Conservation (phyloP, 495 filamentous ascomycete genomes). For the Cercophora scortea region DNA sequence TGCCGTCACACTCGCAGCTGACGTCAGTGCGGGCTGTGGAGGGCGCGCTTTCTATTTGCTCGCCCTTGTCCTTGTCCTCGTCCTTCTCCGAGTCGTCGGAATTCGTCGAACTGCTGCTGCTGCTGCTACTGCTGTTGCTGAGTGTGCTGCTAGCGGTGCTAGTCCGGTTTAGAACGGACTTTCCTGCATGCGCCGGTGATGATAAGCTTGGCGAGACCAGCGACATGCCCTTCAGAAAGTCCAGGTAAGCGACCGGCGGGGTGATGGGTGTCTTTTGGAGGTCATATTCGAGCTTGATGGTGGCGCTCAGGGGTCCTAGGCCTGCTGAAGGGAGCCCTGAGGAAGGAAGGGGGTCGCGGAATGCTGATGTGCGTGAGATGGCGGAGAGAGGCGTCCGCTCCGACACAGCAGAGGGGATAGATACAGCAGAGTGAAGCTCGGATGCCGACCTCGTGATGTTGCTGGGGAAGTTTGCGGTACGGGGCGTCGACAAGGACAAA, state of each 20-base stretch:
- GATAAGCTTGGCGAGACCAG: constrained; percentile 52
- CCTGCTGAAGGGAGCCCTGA: constrained; percentile 26
- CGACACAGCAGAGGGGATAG: constrained; percentile 25
- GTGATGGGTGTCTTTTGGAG: constrained; percentile 72
- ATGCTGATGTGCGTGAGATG: constrained; percentile 23
- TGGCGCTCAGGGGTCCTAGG: constrained; percentile 23
- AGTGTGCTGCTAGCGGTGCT: constrained; percentile 23
- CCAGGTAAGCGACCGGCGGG: constrained; percentile 83
- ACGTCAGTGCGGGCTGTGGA: constrained; percentile 49
- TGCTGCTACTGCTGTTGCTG: constrained; percentile 20
- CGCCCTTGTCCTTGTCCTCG: constrained; percentile 28
- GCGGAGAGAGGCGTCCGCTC: constrained; percentile 23
- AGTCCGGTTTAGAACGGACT: constrained; percentile 25
- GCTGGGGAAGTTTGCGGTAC: constrained; percentile 69
- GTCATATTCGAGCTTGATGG: constrained; percentile 24
- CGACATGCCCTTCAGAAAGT: constrained; percentile 71
- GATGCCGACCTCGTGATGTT: constrained; percentile 57
- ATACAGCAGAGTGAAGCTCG: constrained; percentile 40
- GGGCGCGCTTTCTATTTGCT: constrained; percentile 36
- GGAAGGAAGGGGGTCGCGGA: constrained; percentile 22
- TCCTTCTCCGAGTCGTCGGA: constrained; percentile 27
- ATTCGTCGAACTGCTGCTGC: constrained; percentile 24
- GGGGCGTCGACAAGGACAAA: constrained; percentile 67
- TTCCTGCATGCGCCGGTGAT: constrained; percentile 37
- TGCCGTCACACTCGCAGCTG: constrained; percentile 45